A percentile compares a stretch with the other conserved stretches of the same genome.
phyloP scores from a whole-genome alignment of 768 basidiomycete species.

The Sistotremastrum suecicum region DNA sequence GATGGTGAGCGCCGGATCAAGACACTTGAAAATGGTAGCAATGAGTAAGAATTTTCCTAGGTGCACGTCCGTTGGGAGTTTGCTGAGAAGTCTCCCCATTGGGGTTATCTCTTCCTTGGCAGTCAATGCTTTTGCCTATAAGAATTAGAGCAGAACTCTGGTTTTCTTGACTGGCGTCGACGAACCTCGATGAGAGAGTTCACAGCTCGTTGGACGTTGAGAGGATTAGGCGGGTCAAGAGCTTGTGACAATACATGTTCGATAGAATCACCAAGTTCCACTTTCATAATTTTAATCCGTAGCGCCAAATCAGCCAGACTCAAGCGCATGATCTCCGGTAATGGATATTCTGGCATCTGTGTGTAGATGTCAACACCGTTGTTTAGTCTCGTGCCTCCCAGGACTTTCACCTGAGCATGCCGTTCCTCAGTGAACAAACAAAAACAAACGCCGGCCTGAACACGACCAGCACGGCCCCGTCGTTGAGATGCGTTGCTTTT shows the following conservation, averaged over 20 bases:
- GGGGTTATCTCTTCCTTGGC: constrained; percentile 82
- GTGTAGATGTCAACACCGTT: background rate
- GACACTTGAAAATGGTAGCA: constrained; percentile 72
- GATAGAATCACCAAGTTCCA: constrained; percentile 72
- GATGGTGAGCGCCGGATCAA: constrained; percentile 95
- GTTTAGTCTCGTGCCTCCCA: background rate
- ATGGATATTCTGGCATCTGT: constrained; percentile 78
- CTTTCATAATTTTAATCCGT: constrained; percentile 87
- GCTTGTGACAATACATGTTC: constrained; percentile 83
- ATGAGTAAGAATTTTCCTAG: constrained; percentile 86
- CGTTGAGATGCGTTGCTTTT: constrained; percentile 84
- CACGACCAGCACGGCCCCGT: constrained; percentile 84
- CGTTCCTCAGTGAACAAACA: constrained; percentile 86
- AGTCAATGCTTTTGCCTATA: constrained; percentile 75
- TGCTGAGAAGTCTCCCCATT: constrained; percentile 81
- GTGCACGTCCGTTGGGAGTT: constrained; percentile 91
- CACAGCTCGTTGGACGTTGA: constrained; percentile 86
- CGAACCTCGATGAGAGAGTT: constrained; percentile 78
- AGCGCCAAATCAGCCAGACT: constrained; percentile 86
- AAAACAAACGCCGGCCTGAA: constrained; percentile 80
- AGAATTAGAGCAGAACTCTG: constrained; percentile 1
- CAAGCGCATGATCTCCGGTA: constrained; percentile 90
- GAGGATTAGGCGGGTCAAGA: constrained; percentile 72
- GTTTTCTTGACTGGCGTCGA: background rate
- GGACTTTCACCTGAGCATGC: constrained; percentile 47